Evolutionary conservation across 108 stramenopile genomes (phyloP).

Genomic region (Tribonema minus): DNA sequence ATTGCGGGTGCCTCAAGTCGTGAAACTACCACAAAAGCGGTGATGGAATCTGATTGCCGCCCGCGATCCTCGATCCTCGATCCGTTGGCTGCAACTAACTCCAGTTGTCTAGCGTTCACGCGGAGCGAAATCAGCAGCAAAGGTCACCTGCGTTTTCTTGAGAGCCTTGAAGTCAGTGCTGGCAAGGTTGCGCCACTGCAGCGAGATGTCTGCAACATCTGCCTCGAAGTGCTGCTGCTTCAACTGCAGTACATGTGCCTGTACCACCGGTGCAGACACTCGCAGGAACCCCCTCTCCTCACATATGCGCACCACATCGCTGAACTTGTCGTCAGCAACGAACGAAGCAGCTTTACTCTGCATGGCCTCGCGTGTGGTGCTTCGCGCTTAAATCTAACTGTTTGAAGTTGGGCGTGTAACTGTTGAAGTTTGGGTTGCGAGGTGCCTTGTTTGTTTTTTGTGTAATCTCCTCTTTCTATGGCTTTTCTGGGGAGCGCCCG

Average conservation of each 20-base stretch:
- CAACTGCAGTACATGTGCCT: too few relatives aligned
- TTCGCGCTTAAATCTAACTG: too few relatives aligned
- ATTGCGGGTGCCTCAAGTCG: not conserved
- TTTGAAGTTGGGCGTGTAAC: too few relatives aligned
- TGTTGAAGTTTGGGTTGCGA: too few relatives aligned
- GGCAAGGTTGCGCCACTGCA: conserved; percentile 37
- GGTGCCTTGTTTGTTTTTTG: too few relatives aligned
- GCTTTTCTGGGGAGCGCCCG: too few relatives aligned
- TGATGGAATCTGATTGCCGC: not conserved
- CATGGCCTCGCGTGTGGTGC: too few relatives aligned
- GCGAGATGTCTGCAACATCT: conserved; percentile 5
- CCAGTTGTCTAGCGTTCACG: not conserved
- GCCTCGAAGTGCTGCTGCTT: too few relatives aligned
- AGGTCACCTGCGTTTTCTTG: conserved; percentile 12
- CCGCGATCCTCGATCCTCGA: not conserved
- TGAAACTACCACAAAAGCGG: not conserved
- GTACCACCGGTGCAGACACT: conserved; percentile 5
- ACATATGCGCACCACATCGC: conserved; percentile 5
- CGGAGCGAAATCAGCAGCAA: not conserved
- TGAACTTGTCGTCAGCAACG: conserved; percentile 29
- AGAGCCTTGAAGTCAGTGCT: conserved; percentile 28
- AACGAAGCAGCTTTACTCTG: too few relatives aligned
- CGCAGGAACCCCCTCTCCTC: conserved; percentile 5
- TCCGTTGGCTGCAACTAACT: not conserved
- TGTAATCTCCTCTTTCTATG: too few relatives aligned